Conservation (phyloP, 2,329 filamentous ascomycete genomes). For the Calonectria multiphialidica region DNA sequence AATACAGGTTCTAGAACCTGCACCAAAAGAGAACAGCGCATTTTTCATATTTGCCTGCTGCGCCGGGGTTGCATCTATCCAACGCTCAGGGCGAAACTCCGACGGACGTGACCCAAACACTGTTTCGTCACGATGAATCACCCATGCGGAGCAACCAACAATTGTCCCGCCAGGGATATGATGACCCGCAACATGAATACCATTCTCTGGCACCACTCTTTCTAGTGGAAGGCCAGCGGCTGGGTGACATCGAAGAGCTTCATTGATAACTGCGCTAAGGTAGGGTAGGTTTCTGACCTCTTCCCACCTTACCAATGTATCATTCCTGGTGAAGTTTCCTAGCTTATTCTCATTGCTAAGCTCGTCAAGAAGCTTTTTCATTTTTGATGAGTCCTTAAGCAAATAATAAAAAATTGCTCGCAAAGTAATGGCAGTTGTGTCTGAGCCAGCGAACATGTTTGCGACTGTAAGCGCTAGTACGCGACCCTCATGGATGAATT, state of each 20-base stretch:
- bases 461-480: slow-evolving; percentile 27
- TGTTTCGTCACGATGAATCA: slow-evolving; percentile 74
- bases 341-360: slow-evolving; percentile 67
- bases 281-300: slow-evolving; percentile 79
- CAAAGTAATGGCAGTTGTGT: slow-evolving; percentile 31
- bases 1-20: slow-evolving; percentile 76
- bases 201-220: slow-evolving; percentile 74
- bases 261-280: slow-evolving; percentile 81
- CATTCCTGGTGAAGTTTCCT: slow-evolving; percentile 61
- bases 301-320: slow-evolving; percentile 74
- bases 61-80: slow-evolving; percentile 64
- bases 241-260: slow-evolving; percentile 81
- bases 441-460: slow-evolving; percentile 36
- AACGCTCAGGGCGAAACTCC: slow-evolving; percentile 75
- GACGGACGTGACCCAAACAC: slow-evolving; percentile 78
- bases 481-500: slow-evolving; percentile 22
- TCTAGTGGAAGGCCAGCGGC: slow-evolving; percentile 79
- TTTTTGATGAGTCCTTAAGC: slow-evolving; percentile 34
- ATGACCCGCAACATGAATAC: slow-evolving; percentile 70
- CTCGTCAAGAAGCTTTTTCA: slow-evolving; percentile 68
- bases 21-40: slow-evolving; percentile 69
- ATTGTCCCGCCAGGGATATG: slow-evolving; percentile 77
- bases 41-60: slow-evolving; percentile 34
- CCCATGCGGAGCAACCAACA: slow-evolving; percentile 81
- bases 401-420: slow-evolving; percentile 31